A percentile compares a stretch with the other conserved stretches of the same genome.
Evolutionary conservation across 768 basidiomycete genomes (phyloP).

Genomic region (Galerina marginata): DNA sequence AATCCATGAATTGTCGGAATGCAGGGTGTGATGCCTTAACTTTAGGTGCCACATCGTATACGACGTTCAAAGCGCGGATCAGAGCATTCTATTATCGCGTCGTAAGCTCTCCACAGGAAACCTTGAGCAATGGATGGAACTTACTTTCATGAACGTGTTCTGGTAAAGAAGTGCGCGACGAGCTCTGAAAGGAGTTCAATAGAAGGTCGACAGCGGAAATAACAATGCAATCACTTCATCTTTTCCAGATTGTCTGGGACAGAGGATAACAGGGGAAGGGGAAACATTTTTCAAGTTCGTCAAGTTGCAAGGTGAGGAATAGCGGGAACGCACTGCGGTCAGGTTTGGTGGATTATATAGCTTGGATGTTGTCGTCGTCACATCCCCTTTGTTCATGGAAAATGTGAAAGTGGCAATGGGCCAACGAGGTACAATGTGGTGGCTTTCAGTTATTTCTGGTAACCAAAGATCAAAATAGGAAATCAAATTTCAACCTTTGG

Average conservation of each 20-base stretch:
- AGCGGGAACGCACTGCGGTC: no score
- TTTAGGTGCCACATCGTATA: slow-evolving; percentile 22
- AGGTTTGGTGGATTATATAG: no score
- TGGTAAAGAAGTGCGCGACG: slow-evolving; percentile 25
- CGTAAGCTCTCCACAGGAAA: no score
- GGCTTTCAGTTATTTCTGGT: no score
- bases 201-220: neutral
- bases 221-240: slow-evolving; percentile 25
- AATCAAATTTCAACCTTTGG: no score
- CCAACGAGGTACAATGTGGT: no score
- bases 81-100: slow-evolving; percentile 28
- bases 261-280: slow-evolving; percentile 30
- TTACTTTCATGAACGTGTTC: slow-evolving; percentile 37
- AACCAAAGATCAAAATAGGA: no score
- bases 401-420: no score
- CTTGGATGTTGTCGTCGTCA: no score
- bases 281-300: slow-evolving; percentile 18
- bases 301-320: neutral
- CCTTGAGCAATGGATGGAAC: neutral
- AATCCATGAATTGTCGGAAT: slow-evolving; percentile 27
- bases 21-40: slow-evolving; percentile 15
- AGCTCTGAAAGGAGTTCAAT: slow-evolving; percentile 5
- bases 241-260: slow-evolving; percentile 24
- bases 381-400: no score
- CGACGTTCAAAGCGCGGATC: slow-evolving; percentile 31